Conservation (phyloP, 2,329 filamentous ascomycete species). For the Penicillium verrucosum region DNA sequence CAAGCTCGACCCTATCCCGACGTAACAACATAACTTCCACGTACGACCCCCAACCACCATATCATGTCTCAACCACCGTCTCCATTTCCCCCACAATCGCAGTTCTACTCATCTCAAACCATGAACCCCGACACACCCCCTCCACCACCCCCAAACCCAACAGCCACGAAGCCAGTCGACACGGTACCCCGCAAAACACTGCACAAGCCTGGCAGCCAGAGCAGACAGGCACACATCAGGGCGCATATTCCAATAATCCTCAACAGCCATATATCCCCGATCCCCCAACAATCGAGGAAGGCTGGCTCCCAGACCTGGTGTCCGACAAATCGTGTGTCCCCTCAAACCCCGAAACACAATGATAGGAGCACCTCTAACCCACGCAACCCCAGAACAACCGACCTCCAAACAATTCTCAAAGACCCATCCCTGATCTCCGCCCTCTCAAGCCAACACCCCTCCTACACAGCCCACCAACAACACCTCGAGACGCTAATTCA, state of each 20-base stretch:
- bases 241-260: conserved; percentile 8
- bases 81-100: conserved; percentile 24
- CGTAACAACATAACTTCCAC: conserved; percentile 4
- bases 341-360: conserved; percentile 9
- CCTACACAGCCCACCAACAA: conserved; percentile 62
- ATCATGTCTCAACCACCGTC: conserved; percentile 28
- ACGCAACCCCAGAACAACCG: conserved; percentile 25
- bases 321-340: conserved; percentile 73
- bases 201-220: conserved; percentile 25
- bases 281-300: conserved; percentile 52
- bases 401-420: conserved; percentile 74
- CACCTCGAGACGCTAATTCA: conserved; percentile 63
- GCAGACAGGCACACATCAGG: conserved; percentile 10
- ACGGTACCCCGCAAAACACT: conserved; percentile 57
- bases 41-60: conserved; percentile 2
- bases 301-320: conserved; percentile 72
- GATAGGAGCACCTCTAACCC: conserved; percentile 11
- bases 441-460: conserved; percentile 74
- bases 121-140: conserved; percentile 59
- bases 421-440: conserved; percentile 66
- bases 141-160: conserved; percentile 69
- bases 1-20: conserved; percentile 13
- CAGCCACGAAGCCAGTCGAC: conserved; percentile 65
- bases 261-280: conserved; percentile 21
- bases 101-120: conserved; percentile 23